These are phyloP conservation scores for Aspergillus ochraceoroseus DNA, from an alignment of 2,329 filamentous ascomycete species.

Conservation along the genomic window DNA sequence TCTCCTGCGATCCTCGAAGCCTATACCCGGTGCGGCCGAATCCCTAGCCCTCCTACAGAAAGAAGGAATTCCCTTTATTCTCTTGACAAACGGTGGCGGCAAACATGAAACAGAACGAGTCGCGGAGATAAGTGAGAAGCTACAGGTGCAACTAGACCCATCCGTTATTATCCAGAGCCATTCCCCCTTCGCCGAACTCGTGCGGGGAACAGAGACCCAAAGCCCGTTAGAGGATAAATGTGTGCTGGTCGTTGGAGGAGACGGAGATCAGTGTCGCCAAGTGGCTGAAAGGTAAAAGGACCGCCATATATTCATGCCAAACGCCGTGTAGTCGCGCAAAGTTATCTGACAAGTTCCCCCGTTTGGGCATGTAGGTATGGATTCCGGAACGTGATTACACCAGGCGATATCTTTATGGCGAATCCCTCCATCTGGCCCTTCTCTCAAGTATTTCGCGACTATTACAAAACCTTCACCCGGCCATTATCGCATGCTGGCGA, in stretches of 20 bases:
- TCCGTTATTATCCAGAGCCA: slow-evolving; percentile 82
- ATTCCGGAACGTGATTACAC: slow-evolving; percentile 76
- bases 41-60: slow-evolving; percentile 68
- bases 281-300: slow-evolving; percentile 66
- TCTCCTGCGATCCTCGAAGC: slow-evolving; percentile 73
- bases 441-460: slow-evolving; percentile 58
- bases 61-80: slow-evolving; percentile 80
- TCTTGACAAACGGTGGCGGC: slow-evolving; percentile 93
- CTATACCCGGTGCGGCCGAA: slow-evolving; percentile 71
- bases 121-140: slow-evolving; percentile 60
- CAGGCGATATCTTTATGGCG: slow-evolving; percentile 72
- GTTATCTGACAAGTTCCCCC: neutral
- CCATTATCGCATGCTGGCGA: slow-evolving; percentile 36
- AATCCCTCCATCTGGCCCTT: slow-evolving; percentile 81
- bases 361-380: slow-evolving; percentile 53
- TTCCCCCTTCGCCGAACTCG: slow-evolving; percentile 74
- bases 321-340: neutral
- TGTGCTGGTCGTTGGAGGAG: slow-evolving; percentile 69
- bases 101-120: slow-evolving; percentile 72
- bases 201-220: slow-evolving; percentile 54
- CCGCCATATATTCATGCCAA: neutral
- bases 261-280: slow-evolving; percentile 60
- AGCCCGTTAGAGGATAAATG: slow-evolving; percentile 57
- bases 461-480: slow-evolving; percentile 52
- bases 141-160: slow-evolving; percentile 60